Evolutionary conservation across 352 stramenopile species (phyloP), one percentile per base, ranked within the genome.

Genomic region (Phytophthora tentaculata): DNA sequence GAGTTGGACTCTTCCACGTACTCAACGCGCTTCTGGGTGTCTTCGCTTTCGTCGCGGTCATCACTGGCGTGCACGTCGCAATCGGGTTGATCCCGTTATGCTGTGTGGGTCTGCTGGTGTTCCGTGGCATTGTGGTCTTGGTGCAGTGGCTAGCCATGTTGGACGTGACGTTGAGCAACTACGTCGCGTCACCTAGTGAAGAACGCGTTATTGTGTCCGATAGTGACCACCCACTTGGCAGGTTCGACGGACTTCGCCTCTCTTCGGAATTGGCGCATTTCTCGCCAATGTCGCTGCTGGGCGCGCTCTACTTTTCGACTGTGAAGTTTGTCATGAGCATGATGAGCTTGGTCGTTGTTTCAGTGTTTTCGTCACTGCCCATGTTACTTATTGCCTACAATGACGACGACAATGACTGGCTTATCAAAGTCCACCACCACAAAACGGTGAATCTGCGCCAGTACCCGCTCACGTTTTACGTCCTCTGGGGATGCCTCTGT

Each of bases 131-230:
- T 22, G 59, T 91, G 3, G 64, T 64, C 1, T 32, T 84, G 53
- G 80, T 89, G 20, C 62, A 70, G 16, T 80, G 71, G 50, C 67
- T 90, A 12, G 81, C 85, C 16, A 69, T 77, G 47, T 35, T 86
- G 5, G 85, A 94, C 45, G 81, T 88, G n/a, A 73, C 80, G 61
- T 65, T 94, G 22, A 80, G 80, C 76, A 91, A 90, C 71, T 90
- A 74, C 65, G 66, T 84, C 60, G 76, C 79, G 14, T 73, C 74
- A 2, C 49, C 71, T 1, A 61, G 67, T 20, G 61, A 60, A 16
- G 78, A 89, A 51, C 80, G 80, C 37, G 74, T 92, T 13, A 77
- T 86, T 49, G 57, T 86, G 17, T 67, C 52, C 23, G 77, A 84
- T 22, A 69, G 13, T 44, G 69, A 83, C n/a, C 64, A 74, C n/a